phyloP scores from a whole-genome alignment of 768 basidiomycete species.

The Tricholoma terreum region DNA sequence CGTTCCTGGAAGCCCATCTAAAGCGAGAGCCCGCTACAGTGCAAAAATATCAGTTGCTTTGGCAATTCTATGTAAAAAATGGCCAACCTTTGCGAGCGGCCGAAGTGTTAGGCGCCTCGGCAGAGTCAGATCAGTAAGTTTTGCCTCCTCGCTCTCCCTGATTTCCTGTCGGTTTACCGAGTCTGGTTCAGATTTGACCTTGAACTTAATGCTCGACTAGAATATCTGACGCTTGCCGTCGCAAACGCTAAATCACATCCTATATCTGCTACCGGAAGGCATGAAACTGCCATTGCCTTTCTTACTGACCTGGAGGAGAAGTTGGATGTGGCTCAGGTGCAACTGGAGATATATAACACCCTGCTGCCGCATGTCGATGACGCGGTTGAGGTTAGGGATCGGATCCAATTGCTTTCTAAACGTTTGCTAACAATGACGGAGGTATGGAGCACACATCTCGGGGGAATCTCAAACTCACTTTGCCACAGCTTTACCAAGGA shows the following conservation, averaged over 20 bases:
- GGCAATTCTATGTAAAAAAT: constrained; percentile 97
- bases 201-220: constrained; percentile 70
- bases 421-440: constrained; percentile 79
- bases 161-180: neutral
- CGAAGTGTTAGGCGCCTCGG: constrained; percentile 75
- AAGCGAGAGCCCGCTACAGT: constrained; percentile 75
- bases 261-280: constrained; percentile 67
- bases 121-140: constrained; percentile 80
- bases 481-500: constrained; percentile 72
- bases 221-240: constrained; percentile 91
- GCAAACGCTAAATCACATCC: constrained; percentile 96
- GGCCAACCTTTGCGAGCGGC: constrained; percentile 87
- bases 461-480: neutral
- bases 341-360: constrained; percentile 82
- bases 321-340: constrained; percentile 94
- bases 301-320: constrained; percentile 95
- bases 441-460: constrained; percentile 38
- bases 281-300: constrained; percentile 92
- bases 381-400: constrained; percentile 58
- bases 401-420: constrained; percentile 56
- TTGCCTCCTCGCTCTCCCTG: neutral
- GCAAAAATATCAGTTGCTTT: constrained; percentile 83
- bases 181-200: constrained; percentile 53
- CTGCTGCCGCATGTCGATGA: constrained; percentile 61
- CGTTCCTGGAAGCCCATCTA: constrained; percentile 87